A percentile compares a stretch with the other conserved stretches of the same genome.
phyloP scores from a whole-genome alignment of 164 flowering plant genomes.

The Chimonanthus praecox region DNA sequence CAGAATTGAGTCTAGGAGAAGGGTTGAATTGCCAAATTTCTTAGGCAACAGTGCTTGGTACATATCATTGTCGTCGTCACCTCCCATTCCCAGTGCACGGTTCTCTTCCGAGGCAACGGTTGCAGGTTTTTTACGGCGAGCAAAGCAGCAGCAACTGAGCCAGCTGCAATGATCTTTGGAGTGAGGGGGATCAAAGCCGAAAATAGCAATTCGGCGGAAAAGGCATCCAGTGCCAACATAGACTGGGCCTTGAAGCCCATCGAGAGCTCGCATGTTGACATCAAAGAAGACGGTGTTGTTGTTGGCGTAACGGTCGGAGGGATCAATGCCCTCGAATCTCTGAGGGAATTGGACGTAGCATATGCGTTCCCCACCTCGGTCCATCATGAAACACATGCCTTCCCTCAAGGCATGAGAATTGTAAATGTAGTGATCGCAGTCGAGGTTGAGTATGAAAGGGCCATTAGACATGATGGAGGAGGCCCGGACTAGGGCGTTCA shows the following conservation, averaged over 20 bases:
- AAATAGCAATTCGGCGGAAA: constrained; percentile 75
- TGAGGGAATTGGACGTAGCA: constrained; percentile 89
- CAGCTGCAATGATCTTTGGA: constrained; percentile 32
- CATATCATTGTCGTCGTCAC: constrained; percentile 53
- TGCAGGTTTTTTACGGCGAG: constrained; percentile 23
- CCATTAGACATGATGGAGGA: constrained; percentile 92
- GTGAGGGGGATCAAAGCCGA: constrained; percentile 81
- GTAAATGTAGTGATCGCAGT: constrained; percentile 88
- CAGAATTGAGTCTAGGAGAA: constrained; percentile 68
- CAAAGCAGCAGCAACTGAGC: constrained; percentile 46
- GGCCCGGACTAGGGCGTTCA: constrained; percentile 88
- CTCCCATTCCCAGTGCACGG: constrained; percentile 43
- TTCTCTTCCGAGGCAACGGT: constrained; percentile 33
- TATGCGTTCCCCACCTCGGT: constrained; percentile 68
- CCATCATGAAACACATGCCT: constrained; percentile 97
- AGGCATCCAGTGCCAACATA: constrained; percentile 98
- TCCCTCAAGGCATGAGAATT: constrained; percentile 73
- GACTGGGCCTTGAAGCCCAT: constrained; percentile 89
- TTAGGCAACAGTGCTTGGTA: constrained; percentile 47
- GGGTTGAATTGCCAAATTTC: constrained; percentile 71
- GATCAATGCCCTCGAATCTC: constrained; percentile 85
- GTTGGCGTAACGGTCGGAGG: constrained; percentile 89
- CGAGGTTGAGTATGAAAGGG: constrained; percentile 83
- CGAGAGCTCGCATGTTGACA: constrained; percentile 85
- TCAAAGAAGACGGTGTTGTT: constrained; percentile 90